Evolutionary conservation across 257 asterid species (phyloP), one percentile per base, ranked within the genome.

Genomic region (Linderniella brevidens): DNA sequence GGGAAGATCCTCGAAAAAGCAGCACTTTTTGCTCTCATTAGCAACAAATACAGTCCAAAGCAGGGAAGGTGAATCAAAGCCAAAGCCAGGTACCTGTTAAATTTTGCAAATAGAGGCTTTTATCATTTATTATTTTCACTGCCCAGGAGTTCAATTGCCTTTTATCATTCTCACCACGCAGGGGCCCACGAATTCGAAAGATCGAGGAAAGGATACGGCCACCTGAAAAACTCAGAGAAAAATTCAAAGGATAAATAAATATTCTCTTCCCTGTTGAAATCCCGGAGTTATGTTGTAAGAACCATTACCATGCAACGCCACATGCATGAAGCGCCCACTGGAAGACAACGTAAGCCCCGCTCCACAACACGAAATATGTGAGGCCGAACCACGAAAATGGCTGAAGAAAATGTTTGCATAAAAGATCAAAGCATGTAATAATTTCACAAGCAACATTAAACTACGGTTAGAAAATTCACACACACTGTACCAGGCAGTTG

Each of bases 191-290:
- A 73, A 57, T 86, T 71, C 36, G 74, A 59, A 49, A 82, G 97
- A 35, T 82, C 92, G 42, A 87, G 82, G 73, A 87, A 87, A 49
- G 97, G 97, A 63, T 87, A 82, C 13, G 97, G 95, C 97, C 97
- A 86, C 97, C 95, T 86, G 78, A 68, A 60, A 2, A 17, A 19
- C 25, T 25, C 32, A 6, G 6, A 32, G 9, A 11, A 5, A 16
- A 16, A 17, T 17, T 46, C n/a, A n/a, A n/a, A n/a, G n/a, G n/a
- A 29, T 16, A 9, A 13, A 10, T 13, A 39, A 39, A 10, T 13
- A 11, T 10, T 10, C 43, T 39, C 15, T 39, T 13, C 43, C 1
- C 15, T 11, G 13, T 39, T 39, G 1, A 39, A 3, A 10, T 10
- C 8, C 11, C 8, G 8, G 15, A 39, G 9, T 39, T 3, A 9